Evolutionary conservation across 139 green algal species (phyloP).

Genomic region (Haematococcus lacustris): DNA sequence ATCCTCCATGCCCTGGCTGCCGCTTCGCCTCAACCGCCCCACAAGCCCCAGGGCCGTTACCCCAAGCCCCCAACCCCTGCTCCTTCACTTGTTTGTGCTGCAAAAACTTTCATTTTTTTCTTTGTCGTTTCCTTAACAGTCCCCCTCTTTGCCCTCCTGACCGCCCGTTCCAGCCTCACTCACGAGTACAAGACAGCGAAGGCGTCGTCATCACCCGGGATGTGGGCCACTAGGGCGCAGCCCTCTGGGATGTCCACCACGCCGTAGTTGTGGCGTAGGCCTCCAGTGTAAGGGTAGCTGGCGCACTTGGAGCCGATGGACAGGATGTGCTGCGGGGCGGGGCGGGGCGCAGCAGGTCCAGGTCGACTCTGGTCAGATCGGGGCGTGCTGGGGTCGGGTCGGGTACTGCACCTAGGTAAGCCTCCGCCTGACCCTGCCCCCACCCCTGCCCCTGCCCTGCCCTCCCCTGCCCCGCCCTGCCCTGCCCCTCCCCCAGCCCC

Average conservation of each 20-base stretch:
- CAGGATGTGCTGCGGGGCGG: background rate
- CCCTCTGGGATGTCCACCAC: constrained; percentile 11
- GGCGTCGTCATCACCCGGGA: constrained; percentile 9
- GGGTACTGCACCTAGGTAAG: background rate
- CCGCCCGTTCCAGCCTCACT: background rate
- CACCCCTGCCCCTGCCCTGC: too few relatives aligned
- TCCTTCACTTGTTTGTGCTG: background rate
- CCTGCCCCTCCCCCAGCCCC: too few relatives aligned
- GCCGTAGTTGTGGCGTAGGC: constrained; percentile 4
- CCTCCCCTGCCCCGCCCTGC: too few relatives aligned
- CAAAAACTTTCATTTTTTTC: background rate
- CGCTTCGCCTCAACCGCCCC: background rate
- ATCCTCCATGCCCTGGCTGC: background rate
- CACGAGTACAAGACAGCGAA: constrained; percentile 13
- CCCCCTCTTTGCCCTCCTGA: background rate
- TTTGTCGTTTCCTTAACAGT: background rate
- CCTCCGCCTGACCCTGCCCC: too few relatives aligned
- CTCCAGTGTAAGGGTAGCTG: constrained; percentile 9
- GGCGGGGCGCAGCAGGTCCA: too few relatives aligned
- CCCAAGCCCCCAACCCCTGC: background rate
- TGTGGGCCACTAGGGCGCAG: constrained; percentile 7
- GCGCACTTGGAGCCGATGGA: background rate
- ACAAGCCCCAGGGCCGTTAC: background rate
- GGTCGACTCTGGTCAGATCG: background rate
- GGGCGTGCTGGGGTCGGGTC: background rate